Percentiles rank a stretch among this genome's conserved stretches.
phyloP scores from a whole-genome alignment of 1,284 basidiomycete species.

The Tilletia caries region DNA sequence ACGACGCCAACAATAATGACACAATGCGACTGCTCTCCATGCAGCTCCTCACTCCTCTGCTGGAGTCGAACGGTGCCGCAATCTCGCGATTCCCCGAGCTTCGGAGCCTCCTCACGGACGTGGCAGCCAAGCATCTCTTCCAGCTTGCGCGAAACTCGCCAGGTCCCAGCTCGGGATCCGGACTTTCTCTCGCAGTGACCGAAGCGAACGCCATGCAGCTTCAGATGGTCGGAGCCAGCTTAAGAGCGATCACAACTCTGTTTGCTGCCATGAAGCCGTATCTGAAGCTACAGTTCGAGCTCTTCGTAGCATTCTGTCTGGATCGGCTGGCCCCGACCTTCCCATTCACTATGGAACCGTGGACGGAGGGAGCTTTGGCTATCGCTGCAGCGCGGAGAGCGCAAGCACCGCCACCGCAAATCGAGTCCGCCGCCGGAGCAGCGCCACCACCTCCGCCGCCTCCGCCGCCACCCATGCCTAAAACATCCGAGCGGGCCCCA shows the following conservation, averaged over 20 bases:
- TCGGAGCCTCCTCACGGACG: constrained; percentile 71
- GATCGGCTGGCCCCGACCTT: constrained; percentile 67
- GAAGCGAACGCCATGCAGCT: constrained; percentile 7
- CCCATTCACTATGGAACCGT: constrained; percentile 48
- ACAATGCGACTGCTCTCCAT: constrained; percentile 88
- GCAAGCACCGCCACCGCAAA: constrained; percentile 27
- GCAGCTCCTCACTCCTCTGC: constrained; percentile 79
- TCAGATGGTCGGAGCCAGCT: constrained; percentile 69
- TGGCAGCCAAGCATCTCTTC: constrained; percentile 93
- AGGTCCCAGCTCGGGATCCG: constrained; percentile 6
- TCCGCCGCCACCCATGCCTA: constrained; percentile 60
- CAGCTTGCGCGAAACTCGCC: constrained; percentile 45
- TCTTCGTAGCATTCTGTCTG: constrained; percentile 88
- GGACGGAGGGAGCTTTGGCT: constrained; percentile 47
- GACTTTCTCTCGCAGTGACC: neutral
- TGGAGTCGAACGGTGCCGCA: constrained; percentile 76
- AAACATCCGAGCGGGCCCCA: constrained; percentile 63
- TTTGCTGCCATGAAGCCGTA: constrained; percentile 82
- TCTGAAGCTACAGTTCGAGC: constrained; percentile 92
- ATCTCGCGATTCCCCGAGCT: constrained; percentile 69
- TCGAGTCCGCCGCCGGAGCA: constrained; percentile 7
- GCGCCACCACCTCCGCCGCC: constrained; percentile 61
- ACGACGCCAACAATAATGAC: constrained; percentile 90
- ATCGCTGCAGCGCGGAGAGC: constrained; percentile 28
- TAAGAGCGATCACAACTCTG: constrained; percentile 81